Conservation (phyloP, 352 stramenopile genomes). For the Phytophthora syringae region DNA sequence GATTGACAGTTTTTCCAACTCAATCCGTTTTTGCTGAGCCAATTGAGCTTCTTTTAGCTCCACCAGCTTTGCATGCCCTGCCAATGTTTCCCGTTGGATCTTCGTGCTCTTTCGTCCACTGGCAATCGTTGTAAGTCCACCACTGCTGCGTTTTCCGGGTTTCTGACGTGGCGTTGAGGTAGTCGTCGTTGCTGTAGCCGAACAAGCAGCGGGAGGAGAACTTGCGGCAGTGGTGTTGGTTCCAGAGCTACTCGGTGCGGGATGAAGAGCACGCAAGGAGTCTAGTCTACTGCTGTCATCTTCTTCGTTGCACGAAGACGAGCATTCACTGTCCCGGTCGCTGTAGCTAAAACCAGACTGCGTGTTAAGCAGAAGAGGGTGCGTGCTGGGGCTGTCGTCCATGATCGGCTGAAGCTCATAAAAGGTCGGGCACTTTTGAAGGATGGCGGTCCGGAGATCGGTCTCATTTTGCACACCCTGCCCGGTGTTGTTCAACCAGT, state of each 20-base stretch:
- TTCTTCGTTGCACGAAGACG: neutral
- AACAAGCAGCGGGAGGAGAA: neutral
- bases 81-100: neutral
- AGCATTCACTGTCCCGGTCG: neutral
- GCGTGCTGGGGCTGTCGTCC: no score
- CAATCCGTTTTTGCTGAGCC: neutral
- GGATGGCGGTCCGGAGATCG: neutral
- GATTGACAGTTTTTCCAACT: conserved; percentile 2
- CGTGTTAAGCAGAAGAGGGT: neutral
- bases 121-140: conserved; percentile 3
- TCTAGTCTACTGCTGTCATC: neutral
- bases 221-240: neutral
- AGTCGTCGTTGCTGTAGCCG: neutral
- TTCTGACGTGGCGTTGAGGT: neutral
- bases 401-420: conserved; percentile 6
- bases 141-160: neutral
- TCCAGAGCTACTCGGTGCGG: neutral
- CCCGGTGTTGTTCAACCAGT: conserved; percentile 4
- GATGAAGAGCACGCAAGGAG: neutral
- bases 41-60: conserved; percentile 1
- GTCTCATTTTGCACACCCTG: conserved; percentile 1
- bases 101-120: neutral
- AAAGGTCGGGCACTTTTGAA: neutral
- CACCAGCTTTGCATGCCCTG: neutral
- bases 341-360: neutral